Evolutionary conservation across 1,284 basidiomycete species (phyloP).

Genomic region (Takashimella koratensis): DNA sequence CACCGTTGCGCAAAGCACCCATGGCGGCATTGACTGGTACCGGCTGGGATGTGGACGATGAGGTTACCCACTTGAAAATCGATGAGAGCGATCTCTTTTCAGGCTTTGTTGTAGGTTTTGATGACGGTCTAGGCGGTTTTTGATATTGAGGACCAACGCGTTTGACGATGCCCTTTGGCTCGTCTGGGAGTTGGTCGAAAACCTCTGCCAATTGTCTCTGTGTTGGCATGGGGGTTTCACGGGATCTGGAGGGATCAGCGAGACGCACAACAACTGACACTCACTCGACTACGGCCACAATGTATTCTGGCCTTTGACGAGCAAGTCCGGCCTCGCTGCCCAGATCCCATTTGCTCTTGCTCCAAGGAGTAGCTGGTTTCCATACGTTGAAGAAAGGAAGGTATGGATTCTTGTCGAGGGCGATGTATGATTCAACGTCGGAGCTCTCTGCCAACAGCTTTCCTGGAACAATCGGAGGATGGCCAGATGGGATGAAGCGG

Average conservation of each 20-base stretch:
- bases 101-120: neutral
- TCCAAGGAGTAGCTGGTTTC: constrained; percentile 76
- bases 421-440: constrained; percentile 15
- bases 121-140: constrained; percentile 10
- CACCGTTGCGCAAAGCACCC: constrained; percentile 73
- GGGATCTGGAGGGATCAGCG: constrained; percentile 26
- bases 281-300: constrained; percentile 78
- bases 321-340: constrained; percentile 33
- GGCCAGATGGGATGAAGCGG: constrained; percentile 69
- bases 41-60: neutral
- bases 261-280: constrained; percentile 31
- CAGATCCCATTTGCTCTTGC: constrained; percentile 45
- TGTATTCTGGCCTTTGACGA: constrained; percentile 80
- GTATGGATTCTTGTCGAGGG: constrained; percentile 60
- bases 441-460: neutral
- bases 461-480: constrained; percentile 24
- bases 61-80: neutral
- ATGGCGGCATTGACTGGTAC: constrained; percentile 51
- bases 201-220: constrained; percentile 38
- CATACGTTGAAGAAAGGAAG: constrained; percentile 86
- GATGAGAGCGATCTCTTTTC: neutral
- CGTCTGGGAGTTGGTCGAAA: constrained; percentile 38
- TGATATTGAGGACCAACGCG: constrained; percentile 45
- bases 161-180: constrained; percentile 29
- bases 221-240: constrained; percentile 39